phyloP scores from a whole-genome alignment of 306 rosid genomes.

The Cucurbita ficifolia region DNA sequence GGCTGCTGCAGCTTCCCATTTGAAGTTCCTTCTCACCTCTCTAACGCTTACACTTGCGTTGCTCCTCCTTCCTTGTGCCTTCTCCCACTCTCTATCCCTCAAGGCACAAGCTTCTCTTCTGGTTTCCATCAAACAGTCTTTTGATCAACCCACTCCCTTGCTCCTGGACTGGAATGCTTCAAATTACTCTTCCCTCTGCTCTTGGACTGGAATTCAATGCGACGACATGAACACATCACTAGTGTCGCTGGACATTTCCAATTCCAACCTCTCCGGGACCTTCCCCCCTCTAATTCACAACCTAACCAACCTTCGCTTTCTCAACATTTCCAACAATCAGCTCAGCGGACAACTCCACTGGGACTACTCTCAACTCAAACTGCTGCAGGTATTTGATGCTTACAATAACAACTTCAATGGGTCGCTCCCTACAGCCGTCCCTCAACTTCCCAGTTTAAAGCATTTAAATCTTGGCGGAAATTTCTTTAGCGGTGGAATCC shows the following conservation, averaged over 20 bases:
- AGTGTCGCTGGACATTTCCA: conserved; percentile 54
- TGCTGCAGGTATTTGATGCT: conserved; percentile 47
- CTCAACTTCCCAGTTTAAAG: conserved; percentile 26
- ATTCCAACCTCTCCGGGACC: conserved; percentile 45
- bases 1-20: background rate
- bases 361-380: conserved; percentile 28
- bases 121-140: conserved; percentile 44
- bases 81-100: conserved; percentile 30
- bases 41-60: conserved; percentile 2
- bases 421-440: conserved; percentile 53
- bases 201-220: conserved; percentile 65
- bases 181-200: conserved; percentile 45
- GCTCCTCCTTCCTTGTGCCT: conserved; percentile 23
- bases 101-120: conserved; percentile 61
- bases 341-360: conserved; percentile 48
- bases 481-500: conserved; percentile 49
- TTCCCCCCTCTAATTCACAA: conserved; percentile 33
- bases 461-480: conserved; percentile 69
- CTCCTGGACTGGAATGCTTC: conserved; percentile 44
- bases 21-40: background rate
- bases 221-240: conserved; percentile 27
- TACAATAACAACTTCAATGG: conserved; percentile 58
- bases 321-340: conserved; percentile 66
- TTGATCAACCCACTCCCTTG: conserved; percentile 26
- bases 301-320: conserved; percentile 26